Evolutionary conservation across 192 early-diverging fungal genomes (phyloP), one percentile per base, ranked within the genome.

Genomic region (Obelidium mucronatum): DNA sequence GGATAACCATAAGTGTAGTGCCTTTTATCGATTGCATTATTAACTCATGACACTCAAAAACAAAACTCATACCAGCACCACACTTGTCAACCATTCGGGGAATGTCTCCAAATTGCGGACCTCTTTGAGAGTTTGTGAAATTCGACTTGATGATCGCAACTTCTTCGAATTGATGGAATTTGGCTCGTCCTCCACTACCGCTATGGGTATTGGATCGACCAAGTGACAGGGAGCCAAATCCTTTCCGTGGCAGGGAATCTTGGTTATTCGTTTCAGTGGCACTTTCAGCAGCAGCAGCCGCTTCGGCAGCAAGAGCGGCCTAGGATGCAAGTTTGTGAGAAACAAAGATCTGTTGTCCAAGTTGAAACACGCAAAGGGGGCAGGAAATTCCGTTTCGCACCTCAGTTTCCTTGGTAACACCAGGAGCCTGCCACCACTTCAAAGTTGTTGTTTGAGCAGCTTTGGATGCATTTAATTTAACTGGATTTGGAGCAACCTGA

Each of bases 391-490:
- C n/a, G 35, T 35, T 35, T 3, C 30, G 2, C 17, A 71, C 69
- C 51, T 56, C 8, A 2, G 69, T 58, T 22, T 54, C 72, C 39
- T 74, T 74, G 19, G 72, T 74, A 11, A 74, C 60, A 22, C 72
- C 72, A 28, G 72, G 72, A n/a, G 72, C 72, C 40, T 74, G 72
- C 72, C 72, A 74, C 72, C 72, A 74, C 72, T 74, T 74, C 4
- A 74, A 40, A 15, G 72, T 74, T 28, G 36, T 63, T 15, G 60
- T 60, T 30, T 74, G 72, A 33, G 72, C 55, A 15, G 59, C 72
- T 44, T 74, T 74, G 3, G 72, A 74, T 4, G 39, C 34, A 40
- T 74, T 28, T 42, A 68, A 28, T 51, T 68, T 68, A 4, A 68
- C 66, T 24, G 66, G 66, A 30, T 68, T 68, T 26, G 66, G 66